Conservation (phyloP, 805 yeast species). For the Suhomyces emberorum region DNA sequence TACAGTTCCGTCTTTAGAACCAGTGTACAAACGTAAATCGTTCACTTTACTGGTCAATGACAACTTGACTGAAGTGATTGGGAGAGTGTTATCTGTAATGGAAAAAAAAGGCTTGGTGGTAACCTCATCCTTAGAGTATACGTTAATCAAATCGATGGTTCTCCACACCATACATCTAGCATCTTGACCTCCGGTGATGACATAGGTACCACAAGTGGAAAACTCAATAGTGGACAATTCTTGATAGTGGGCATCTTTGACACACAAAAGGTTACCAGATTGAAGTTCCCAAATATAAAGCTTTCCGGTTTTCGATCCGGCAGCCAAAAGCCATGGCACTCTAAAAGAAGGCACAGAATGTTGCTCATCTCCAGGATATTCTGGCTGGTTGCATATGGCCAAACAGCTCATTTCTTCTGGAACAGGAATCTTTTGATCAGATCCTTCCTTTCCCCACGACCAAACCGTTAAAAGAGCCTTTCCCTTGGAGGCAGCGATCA, state of each 20-base stretch:
- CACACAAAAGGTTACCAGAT: constrained; percentile 71
- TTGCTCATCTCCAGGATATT: constrained; percentile 18
- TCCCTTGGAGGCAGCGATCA: constrained; percentile 62
- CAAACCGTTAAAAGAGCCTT: constrained; percentile 78
- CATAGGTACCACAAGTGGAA: constrained; percentile 55
- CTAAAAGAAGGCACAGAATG: constrained; percentile 39
- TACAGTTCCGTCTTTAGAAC: constrained; percentile 71
- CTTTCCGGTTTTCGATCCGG: constrained; percentile 73
- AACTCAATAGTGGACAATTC: constrained; percentile 57
- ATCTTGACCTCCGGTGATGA: constrained; percentile 79
- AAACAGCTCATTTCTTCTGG: constrained; percentile 74
- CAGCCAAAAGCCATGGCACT: constrained; percentile 65
- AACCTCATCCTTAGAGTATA: constrained; percentile 21
- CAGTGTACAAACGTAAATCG: constrained; percentile 65
- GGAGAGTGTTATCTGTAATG: constrained; percentile 60
- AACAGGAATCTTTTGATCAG: constrained; percentile 76
- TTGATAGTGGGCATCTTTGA: constrained; percentile 84
- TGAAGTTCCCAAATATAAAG: constrained; percentile 81
- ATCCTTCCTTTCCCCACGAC: constrained; percentile 64
- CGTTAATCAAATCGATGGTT: constrained; percentile 52
- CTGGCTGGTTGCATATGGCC: constrained; percentile 38
- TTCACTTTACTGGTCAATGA: constrained; percentile 49
- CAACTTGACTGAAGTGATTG: constrained; percentile 47
- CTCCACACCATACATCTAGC: constrained; percentile 77
- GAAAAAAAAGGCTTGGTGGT: constrained; percentile 53